Percentiles rank a stretch among this genome's conserved stretches.
phyloP scores from a whole-genome alignment of 2,329 filamentous ascomycete species.

The Teratosphaeria epicoccoides region DNA sequence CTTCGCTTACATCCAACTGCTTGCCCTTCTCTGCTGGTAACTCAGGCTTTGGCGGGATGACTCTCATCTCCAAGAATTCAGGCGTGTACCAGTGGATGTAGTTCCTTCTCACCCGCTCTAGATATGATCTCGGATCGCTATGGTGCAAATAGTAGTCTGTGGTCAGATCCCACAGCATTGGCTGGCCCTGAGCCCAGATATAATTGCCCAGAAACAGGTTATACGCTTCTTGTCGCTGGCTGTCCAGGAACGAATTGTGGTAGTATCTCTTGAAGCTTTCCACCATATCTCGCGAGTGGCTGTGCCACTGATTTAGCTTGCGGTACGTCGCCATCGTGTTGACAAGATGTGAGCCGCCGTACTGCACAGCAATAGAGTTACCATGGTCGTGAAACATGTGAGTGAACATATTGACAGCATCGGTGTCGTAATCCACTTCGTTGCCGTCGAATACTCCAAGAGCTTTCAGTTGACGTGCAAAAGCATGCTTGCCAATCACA shows the following conservation, averaged over 20 bases:
- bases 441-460: constrained; percentile 74
- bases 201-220: constrained; percentile 97
- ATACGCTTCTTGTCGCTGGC: constrained; percentile 95
- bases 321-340: constrained; percentile 99
- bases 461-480: constrained; percentile 85
- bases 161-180: constrained; percentile 91
- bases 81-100: constrained; percentile 90
- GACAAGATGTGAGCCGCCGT: constrained; percentile 91
- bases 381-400: constrained; percentile 96
- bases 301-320: constrained; percentile 98
- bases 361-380: constrained; percentile 94
- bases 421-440: constrained; percentile 81
- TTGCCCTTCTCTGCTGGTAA: not conserved
- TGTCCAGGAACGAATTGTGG: constrained; percentile 95
- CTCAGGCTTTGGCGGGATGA: constrained; percentile 38
- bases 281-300: constrained; percentile 95
- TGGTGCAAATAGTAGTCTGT: constrained; percentile 97
- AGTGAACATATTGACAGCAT: constrained; percentile 91
- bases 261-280: constrained; percentile 99
- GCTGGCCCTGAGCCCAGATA: constrained; percentile 73
- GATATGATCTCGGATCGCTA: constrained; percentile 65
- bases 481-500: constrained; percentile 86
- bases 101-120: constrained; percentile 48
- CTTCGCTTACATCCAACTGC: constrained; percentile 41
- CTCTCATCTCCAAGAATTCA: constrained; percentile 54